These are phyloP conservation scores for Coprinopsis marcescibilis DNA, from an alignment of 768 basidiomycete species.

Conservation along the genomic window DNA sequence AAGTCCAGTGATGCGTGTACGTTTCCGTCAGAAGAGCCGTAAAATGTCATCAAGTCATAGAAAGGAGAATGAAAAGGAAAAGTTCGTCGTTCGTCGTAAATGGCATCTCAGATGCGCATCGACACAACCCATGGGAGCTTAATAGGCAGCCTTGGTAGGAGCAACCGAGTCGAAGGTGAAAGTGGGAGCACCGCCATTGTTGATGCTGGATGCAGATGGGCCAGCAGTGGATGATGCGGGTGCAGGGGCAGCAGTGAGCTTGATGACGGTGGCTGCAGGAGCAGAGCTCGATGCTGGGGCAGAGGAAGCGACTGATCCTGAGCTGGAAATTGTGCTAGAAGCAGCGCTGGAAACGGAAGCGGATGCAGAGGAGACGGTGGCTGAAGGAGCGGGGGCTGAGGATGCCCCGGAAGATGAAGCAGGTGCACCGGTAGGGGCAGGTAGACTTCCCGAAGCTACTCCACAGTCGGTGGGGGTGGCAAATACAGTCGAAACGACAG, in stretches of 20 bases:
- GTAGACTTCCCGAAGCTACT: background rate
- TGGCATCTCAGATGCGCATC: no score
- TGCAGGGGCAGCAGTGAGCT: background rate
- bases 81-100: no score
- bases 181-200: background rate
- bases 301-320: background rate
- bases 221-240: background rate
- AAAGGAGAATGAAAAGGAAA: no score
- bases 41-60: no score
- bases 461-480: conserved; percentile 5
- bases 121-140: no score
- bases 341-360: background rate
- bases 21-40: no score
- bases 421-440: no score
- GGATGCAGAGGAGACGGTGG: background rate
- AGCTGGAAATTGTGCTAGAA: background rate
- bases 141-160: no score
- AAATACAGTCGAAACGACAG: conserved; percentile 17
- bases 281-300: background rate
- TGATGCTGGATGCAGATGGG: background rate
- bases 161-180: no score
- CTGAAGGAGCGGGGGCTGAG: background rate
- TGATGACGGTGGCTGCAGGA: no score
- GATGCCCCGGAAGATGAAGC: no score
- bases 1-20: no score